Base-by-base conservation (phyloP, 306 rosid species). In the Glycine soja region DNA sequence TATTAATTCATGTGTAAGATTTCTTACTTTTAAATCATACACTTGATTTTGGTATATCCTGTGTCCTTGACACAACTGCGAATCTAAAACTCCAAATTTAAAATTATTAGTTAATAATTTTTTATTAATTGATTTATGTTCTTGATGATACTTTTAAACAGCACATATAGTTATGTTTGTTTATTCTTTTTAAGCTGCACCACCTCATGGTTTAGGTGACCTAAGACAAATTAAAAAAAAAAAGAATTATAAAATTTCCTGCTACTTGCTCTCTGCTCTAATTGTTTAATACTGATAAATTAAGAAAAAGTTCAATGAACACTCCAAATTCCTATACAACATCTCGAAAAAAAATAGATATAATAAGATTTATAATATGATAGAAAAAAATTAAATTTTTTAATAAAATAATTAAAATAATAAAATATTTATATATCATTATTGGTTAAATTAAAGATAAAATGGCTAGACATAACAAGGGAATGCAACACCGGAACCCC, bases 181-280 rank as follows among this genome's bases (percentile, higher is more conserved):
- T 36, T 82, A 18, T 45, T 75, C 36, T 42, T 77, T 32, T 64
- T 57, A 45, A 12, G 47, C 48, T 77, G 51, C 80, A 76, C 73
- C 82, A 73, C 69, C 34, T 81, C 57, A 48, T 71, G 80, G 80
- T 67, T 84, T 88, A 53, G 79, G 83, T 86, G 80, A 86, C 74
- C 81, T 74, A 82, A 80, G 56, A 70, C 36, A 87, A 12, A 8
- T 72, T 63, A 10, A 0, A 36, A 15, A 70, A 38, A 71, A 1
- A 42, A 19, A 38, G 30, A 24, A 24, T 24, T 19, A 40, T 18
- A 15, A 30, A 15, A 71, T 67, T 70, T 10, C 38, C 24, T 65
- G 34, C 51, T 24, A 24, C 30, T 24, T 24, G 30, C 30, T 24
- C 30, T 24, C 1, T 24, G 30, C 30, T 24, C 30, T 24, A 24